phyloP scores from a whole-genome alignment of 257 asterid species.

The Rhazya stricta region DNA sequence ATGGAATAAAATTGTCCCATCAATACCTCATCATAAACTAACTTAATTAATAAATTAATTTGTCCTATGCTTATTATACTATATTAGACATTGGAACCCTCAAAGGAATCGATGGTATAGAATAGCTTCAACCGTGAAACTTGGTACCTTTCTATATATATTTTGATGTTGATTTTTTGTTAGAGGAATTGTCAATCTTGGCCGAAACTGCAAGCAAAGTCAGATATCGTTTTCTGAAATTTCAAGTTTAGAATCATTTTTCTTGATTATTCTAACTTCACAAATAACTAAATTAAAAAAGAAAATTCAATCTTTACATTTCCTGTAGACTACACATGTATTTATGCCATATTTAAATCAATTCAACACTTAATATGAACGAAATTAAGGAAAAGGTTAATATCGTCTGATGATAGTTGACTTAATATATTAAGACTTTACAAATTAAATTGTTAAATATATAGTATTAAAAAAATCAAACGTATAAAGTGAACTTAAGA shows the following conservation, averaged over 20 bases:
- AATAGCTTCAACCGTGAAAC: not conserved
- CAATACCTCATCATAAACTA: not conserved
- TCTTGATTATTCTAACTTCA: not conserved
- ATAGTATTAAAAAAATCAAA: no score
- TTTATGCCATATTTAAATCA: no score
- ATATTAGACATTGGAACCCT: not conserved
- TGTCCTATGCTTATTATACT: not conserved
- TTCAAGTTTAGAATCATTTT: not conserved
- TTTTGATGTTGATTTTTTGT: not conserved
- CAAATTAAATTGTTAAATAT: no score
- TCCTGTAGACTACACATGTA: no score
- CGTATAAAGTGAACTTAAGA: no score
- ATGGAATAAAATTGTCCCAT: not conserved
- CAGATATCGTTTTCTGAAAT: not conserved
- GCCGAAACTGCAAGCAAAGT: not conserved
- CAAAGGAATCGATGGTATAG: not conserved
- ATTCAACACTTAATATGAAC: no score
- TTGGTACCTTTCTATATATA: not conserved
- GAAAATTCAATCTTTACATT: no score
- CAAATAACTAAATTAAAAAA: no score
- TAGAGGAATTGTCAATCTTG: not conserved
- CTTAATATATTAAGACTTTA: no score
- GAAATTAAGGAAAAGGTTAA: no score
- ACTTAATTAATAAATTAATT: not conserved
- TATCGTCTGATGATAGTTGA: no score